These are phyloP conservation scores for Raffaelea arxii DNA, from an alignment of 2,329 filamentous ascomycete genomes.

Conservation along the genomic window DNA sequence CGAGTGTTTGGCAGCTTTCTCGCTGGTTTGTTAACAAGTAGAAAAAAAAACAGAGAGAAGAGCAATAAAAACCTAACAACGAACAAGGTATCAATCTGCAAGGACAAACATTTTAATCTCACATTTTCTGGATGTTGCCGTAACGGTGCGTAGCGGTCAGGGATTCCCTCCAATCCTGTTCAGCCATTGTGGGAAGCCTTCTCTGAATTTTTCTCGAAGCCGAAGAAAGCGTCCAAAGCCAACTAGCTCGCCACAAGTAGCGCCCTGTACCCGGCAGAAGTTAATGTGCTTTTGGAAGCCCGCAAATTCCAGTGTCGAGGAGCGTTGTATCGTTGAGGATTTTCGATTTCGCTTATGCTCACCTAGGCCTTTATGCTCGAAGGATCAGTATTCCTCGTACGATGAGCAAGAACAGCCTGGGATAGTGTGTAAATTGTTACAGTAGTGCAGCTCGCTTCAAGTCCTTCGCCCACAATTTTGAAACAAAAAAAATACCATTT, in stretches of 20 bases:
- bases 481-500: not conserved
- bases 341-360: not conserved
- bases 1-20: slow-evolving; percentile 12
- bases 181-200: not conserved
- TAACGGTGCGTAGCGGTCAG: slow-evolving; percentile 52
- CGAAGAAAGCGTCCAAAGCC: not conserved
- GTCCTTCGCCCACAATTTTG: not conserved
- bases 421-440: not conserved
- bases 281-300: not conserved
- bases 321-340: not conserved
- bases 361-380: not conserved
- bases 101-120: slow-evolving; percentile 18
- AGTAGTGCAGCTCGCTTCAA: not conserved
- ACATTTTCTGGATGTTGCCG: slow-evolving; percentile 54
- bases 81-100: slow-evolving; percentile 10
- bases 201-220: no score
- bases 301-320: not conserved
- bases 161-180: slow-evolving; percentile 35
- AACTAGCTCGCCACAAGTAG: not conserved
- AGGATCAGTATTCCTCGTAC: not conserved
- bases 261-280: no score
- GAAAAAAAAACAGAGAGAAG: slow-evolving; percentile 3
- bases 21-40: slow-evolving; percentile 10
- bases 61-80: no score
- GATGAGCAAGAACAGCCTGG: no score